Evolutionary conservation across 139 green algal species (phyloP).

Genomic region (Coelastrella sp.): DNA sequence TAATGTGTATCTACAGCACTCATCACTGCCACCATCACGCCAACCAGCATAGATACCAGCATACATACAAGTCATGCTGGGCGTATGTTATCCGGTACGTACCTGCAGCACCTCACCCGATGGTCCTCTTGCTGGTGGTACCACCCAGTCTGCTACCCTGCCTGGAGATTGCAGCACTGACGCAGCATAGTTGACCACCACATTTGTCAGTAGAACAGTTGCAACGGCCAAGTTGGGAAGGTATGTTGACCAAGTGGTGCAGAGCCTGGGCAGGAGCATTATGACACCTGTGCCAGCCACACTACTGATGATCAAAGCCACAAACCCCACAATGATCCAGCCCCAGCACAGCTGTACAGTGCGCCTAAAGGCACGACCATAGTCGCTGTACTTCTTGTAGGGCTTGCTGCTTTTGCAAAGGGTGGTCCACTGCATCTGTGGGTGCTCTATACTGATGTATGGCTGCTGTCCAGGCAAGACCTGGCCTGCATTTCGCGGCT

Average conservation of each 20-base stretch:
- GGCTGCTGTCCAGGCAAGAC: not conserved
- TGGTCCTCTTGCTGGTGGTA: not conserved
- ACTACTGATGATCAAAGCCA: not conserved
- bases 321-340: constrained; percentile 40
- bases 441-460: not conserved
- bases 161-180: constrained; percentile 45
- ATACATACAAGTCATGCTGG: not conserved
- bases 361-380: not conserved
- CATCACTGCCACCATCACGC: no score
- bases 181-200: constrained; percentile 57
- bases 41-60: not conserved
- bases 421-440: not conserved
- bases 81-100: not conserved
- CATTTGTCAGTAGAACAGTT: constrained; percentile 9
- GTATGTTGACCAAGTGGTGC: constrained; percentile 38
- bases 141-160: constrained; percentile 44
- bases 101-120: constrained; percentile 3
- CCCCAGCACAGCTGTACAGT: not conserved
- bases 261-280: constrained; percentile 19
- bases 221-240: constrained; percentile 21
- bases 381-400: not conserved
- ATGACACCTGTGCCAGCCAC: not conserved
- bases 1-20: no score
- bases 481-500: not conserved
- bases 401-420: not conserved